phyloP scores from a whole-genome alignment of 179 eudicot genomes.

The Dionaea muscipula region DNA sequence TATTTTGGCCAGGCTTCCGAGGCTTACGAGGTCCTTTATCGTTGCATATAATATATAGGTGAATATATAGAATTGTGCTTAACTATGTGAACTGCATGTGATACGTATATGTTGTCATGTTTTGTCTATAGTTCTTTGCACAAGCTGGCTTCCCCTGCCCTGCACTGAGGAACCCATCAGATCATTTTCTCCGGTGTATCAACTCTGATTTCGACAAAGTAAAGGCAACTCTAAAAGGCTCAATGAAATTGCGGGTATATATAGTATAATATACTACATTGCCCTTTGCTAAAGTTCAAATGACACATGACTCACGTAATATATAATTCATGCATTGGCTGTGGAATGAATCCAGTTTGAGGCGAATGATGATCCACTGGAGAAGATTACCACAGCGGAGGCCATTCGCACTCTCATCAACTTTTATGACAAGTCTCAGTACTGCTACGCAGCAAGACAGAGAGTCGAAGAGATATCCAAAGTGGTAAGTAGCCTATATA shows the following conservation, averaged over 20 bases:
- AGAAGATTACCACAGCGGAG: conserved; percentile 80
- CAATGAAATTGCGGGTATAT: conserved; percentile 86
- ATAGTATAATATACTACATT: neutral
- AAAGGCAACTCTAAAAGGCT: conserved; percentile 89
- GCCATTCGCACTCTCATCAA: conserved; percentile 62
- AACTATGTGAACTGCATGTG: too few relatives aligned
- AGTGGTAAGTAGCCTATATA: conserved; percentile 30
- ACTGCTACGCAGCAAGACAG: conserved; percentile 50
- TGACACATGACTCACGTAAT: too few relatives aligned
- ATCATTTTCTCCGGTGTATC: conserved; percentile 91
- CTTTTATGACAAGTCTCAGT: conserved; percentile 58
- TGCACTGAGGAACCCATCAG: conserved; percentile 88
- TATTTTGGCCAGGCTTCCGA: conserved; percentile 95
- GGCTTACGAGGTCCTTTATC: conserved; percentile 56
- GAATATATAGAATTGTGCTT: too few relatives aligned
- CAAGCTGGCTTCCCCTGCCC: conserved; percentile 99
- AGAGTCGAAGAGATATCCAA: conserved; percentile 70
- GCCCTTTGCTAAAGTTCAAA: too few relatives aligned
- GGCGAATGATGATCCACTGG: conserved; percentile 78
- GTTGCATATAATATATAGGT: too few relatives aligned
- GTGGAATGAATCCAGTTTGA: conserved; percentile 40
- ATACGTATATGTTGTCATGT: too few relatives aligned
- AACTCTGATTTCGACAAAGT: conserved; percentile 96
- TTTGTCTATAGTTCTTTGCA: conserved; percentile 74
- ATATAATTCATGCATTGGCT: too few relatives aligned